phyloP scores from a whole-genome alignment of 306 rosid genomes.

The Glycine soja region DNA sequence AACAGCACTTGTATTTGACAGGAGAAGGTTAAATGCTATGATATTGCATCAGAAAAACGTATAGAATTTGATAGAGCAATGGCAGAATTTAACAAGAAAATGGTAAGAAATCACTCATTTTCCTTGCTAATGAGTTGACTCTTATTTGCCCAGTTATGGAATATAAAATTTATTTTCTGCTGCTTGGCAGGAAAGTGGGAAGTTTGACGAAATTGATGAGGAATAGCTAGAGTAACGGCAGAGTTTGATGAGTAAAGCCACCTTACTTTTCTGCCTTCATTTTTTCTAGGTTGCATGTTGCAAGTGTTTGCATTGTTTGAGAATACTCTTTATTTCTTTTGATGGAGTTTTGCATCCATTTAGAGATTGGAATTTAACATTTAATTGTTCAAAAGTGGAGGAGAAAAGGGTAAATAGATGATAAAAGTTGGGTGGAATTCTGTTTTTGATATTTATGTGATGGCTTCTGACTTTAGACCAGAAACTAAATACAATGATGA shows the following conservation, averaged over 20 bases:
- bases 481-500: slow-evolving; percentile 14
- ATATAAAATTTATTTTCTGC: slow-evolving; percentile 25
- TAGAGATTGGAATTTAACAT: neutral
- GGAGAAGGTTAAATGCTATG: slow-evolving; percentile 95
- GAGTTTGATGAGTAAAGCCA: slow-evolving; percentile 38
- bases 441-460: slow-evolving; percentile 30
- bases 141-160: slow-evolving; percentile 22
- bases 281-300: slow-evolving; percentile 9
- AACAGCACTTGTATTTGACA: slow-evolving; percentile 49
- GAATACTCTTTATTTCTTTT: slow-evolving; percentile 2
- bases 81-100: slow-evolving; percentile 73
- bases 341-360: neutral
- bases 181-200: slow-evolving; percentile 75
- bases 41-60: slow-evolving; percentile 85
- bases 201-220: slow-evolving; percentile 56
- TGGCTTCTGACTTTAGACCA: slow-evolving; percentile 2
- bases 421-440: slow-evolving; percentile 10
- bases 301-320: slow-evolving; percentile 15
- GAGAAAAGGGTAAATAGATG: too few relatives aligned
- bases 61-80: slow-evolving; percentile 84
- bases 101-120: slow-evolving; percentile 56
- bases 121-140: slow-evolving; percentile 19
- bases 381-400: slow-evolving; percentile 7
- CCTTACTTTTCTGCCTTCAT: slow-evolving; percentile 14
- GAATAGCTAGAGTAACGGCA: too few relatives aligned